A percentile compares a stretch with the other conserved stretches of the same genome.
Conservation (phyloP, 441 rosid genomes). For the Brassica hybrid region DNA sequence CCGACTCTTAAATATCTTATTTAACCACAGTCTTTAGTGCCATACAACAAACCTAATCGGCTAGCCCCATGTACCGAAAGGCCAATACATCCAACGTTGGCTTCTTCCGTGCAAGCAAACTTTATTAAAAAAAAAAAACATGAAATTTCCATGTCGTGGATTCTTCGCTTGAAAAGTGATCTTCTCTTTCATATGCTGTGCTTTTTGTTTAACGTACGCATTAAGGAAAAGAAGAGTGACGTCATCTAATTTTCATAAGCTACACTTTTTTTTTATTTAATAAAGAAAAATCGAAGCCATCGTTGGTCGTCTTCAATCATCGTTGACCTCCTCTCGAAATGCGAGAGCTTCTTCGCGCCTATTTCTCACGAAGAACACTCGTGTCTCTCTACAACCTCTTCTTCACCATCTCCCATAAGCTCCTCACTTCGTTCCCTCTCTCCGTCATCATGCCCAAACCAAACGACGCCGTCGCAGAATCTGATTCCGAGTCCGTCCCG, state of each 20-base stretch:
- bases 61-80: conserved; percentile 17
- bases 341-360: conserved; percentile 43
- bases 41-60: too few relatives aligned
- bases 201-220: conserved; percentile 16
- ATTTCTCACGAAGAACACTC: conserved; percentile 42
- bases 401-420: conserved; percentile 19
- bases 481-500: conserved; percentile 36
- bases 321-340: conserved; percentile 26
- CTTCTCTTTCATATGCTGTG: neutral
- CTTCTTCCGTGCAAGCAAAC: neutral
- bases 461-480: conserved; percentile 15
- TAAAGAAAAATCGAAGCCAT: neutral
- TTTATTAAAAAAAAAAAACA: neutral
- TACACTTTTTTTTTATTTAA: neutral
- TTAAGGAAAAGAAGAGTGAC: neutral
- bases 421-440: conserved; percentile 30
- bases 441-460: conserved; percentile 40
- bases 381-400: conserved; percentile 43
- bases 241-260: neutral
- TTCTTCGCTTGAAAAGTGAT: conserved; percentile 14
- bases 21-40: too few relatives aligned
- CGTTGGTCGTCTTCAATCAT: conserved; percentile 12
- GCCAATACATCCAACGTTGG: neutral
- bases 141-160: conserved; percentile 8
- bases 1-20: too few relatives aligned